These are phyloP conservation scores for Yamadazyma ubonensis DNA, from an alignment of 805 yeast genomes.

Conservation along the genomic window DNA sequence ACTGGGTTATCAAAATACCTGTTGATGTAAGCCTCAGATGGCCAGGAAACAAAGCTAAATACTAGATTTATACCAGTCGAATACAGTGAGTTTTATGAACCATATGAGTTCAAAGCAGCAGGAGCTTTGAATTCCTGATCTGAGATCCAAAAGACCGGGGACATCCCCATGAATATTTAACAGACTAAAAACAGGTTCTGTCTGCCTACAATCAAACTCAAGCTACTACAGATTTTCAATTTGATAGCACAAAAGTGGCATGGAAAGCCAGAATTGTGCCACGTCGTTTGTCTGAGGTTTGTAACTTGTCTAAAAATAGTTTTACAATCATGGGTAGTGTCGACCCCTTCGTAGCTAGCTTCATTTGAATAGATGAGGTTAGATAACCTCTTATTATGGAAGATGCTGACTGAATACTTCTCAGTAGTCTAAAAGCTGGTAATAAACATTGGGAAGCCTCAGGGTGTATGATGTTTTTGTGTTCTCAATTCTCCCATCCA, in stretches of 20 bases:
- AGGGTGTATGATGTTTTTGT: neutral
- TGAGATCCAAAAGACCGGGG: neutral
- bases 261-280: neutral
- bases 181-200: neutral
- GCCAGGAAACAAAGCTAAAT: neutral
- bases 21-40: neutral
- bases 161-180: neutral
- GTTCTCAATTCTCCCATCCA: neutral
- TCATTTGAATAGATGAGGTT: neutral
- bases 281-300: neutral
- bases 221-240: neutral
- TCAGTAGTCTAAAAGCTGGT: neutral
- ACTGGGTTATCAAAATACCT: neutral
- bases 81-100: neutral
- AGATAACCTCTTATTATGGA: neutral
- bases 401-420: neutral
- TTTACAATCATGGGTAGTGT: neutral
- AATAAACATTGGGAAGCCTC: neutral
- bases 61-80: neutral
- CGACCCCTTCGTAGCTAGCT: neutral
- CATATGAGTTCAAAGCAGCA: neutral
- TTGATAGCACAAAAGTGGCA: neutral
- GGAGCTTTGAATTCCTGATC: neutral
- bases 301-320: neutral
- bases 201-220: neutral